These are phyloP conservation scores for Fusarium sp. DNA, from an alignment of 2,329 filamentous ascomycete species.

Conservation along the genomic window DNA sequence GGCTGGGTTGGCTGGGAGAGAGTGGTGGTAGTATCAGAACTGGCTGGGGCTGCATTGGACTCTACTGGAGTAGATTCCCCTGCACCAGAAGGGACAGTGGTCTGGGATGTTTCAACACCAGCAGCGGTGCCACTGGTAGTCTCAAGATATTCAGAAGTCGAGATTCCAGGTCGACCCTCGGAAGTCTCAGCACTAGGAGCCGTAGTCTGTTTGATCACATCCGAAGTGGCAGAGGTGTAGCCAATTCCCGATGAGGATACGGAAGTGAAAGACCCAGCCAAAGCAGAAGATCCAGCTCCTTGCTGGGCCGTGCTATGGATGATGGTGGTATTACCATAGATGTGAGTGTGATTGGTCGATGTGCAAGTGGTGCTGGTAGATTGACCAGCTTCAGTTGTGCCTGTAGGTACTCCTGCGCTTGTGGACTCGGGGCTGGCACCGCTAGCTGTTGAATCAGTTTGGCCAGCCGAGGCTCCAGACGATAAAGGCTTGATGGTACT, in stretches of 20 bases:
- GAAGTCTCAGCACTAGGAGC: constrained; percentile 5
- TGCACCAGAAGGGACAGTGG: not conserved
- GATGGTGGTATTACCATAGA: constrained; percentile 38
- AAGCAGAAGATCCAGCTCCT: constrained; percentile 26
- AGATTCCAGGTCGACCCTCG: not conserved
- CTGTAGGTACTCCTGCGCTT: not conserved
- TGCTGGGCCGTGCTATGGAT: constrained; percentile 15
- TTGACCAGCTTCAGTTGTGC: not conserved
- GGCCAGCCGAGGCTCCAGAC: not conserved
- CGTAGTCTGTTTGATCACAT: not conserved
- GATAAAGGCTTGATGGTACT: not conserved
- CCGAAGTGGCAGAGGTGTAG: constrained; percentile 6
- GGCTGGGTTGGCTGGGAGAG: not conserved
- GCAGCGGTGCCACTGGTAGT: not conserved
- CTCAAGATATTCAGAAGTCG: not conserved
- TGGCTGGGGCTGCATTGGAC: constrained; percentile 7
- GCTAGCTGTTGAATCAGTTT: constrained; percentile 5
- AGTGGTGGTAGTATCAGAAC: not conserved
- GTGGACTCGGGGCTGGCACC: constrained; percentile 3
- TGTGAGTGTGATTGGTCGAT: constrained; percentile 26
- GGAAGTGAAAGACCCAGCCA: constrained; percentile 11
- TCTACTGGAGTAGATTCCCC: constrained; percentile 7
- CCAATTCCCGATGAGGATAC: constrained; percentile 13
- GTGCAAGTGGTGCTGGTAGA: constrained; percentile 28
- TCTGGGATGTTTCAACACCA: constrained; percentile 3